phyloP scores from a whole-genome alignment of 768 basidiomycete species.

The Lentinula aciculospora region DNA sequence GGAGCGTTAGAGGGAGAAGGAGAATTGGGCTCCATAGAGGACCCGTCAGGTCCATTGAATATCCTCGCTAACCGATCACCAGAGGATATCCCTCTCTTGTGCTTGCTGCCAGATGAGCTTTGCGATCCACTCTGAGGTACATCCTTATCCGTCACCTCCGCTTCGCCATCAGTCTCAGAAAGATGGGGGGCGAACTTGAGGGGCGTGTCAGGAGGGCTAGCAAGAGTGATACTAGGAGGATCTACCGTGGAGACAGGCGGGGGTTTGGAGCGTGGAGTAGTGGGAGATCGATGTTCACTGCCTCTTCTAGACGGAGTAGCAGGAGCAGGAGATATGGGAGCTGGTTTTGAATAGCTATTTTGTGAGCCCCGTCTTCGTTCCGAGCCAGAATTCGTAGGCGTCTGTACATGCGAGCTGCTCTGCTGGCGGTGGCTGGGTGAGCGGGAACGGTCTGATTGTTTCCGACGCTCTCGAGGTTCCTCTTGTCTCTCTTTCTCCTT shows the following conservation, averaged over 20 bases:
- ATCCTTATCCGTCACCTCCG: background rate
- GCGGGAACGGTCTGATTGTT: constrained; percentile 9
- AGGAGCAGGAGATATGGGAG: constrained; percentile 22
- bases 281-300: background rate
- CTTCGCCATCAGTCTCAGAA: constrained; percentile 16
- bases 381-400: constrained; percentile 7
- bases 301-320: constrained; percentile 1
- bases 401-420: background rate
- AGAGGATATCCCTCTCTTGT: constrained; percentile 7
- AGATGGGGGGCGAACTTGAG: constrained; percentile 14
- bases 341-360: constrained; percentile 23
- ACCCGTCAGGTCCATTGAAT: background rate
- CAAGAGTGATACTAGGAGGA: constrained; percentile 31
- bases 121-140: background rate
- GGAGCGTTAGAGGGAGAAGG: background rate
- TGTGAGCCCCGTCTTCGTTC: constrained; percentile 27
- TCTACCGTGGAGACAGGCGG: constrained; percentile 25
- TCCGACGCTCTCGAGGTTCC: constrained; percentile 23
- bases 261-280: constrained; percentile 21
- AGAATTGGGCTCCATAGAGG: background rate
- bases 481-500: constrained; percentile 15
- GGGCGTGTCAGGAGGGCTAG: constrained; percentile 33
- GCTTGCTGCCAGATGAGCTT: constrained; percentile 7
- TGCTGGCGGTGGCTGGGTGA: constrained; percentile 7
- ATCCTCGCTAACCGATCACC: constrained; percentile 3